A percentile compares a stretch with the other conserved stretches of the same genome.
These are phyloP conservation scores for Exophiala bonariae DNA, from an alignment of 2,329 filamentous ascomycete genomes.

Conservation along the genomic window DNA sequence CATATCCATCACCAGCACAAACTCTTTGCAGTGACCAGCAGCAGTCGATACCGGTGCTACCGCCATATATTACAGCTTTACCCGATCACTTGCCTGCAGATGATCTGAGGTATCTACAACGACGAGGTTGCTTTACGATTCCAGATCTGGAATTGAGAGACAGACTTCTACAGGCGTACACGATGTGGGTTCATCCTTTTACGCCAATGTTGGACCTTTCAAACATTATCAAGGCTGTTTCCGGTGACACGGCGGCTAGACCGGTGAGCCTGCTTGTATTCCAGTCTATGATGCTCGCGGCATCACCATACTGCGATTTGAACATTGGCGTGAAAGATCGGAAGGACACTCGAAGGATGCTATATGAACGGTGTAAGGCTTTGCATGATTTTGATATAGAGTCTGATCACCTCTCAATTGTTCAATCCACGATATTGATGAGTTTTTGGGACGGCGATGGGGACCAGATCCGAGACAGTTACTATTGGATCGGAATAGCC, in stretches of 20 bases:
- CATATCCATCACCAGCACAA: slow-evolving; percentile 42
- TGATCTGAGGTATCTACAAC: slow-evolving; percentile 77
- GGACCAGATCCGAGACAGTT: slow-evolving; percentile 95
- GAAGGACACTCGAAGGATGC: slow-evolving; percentile 79
- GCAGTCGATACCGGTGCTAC: slow-evolving; percentile 51
- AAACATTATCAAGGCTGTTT: slow-evolving; percentile 59
- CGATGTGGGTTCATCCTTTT: slow-evolving; percentile 88
- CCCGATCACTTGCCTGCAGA: slow-evolving; percentile 74
- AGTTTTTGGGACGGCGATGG: slow-evolving; percentile 98
- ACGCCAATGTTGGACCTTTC: slow-evolving; percentile 80
- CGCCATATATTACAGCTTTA: slow-evolving; percentile 75
- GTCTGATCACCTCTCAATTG: slow-evolving; percentile 79
- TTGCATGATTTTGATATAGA: slow-evolving; percentile 97
- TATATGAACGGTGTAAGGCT: slow-evolving; percentile 79
- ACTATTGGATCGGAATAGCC: slow-evolving; percentile 98
- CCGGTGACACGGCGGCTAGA: slow-evolving; percentile 65
- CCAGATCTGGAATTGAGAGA: slow-evolving; percentile 70
- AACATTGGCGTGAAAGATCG: slow-evolving; percentile 74
- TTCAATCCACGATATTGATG: slow-evolving; percentile 86
- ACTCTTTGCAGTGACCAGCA: slow-evolving; percentile 49
- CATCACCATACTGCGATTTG: slow-evolving; percentile 81
- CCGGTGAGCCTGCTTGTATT: slow-evolving; percentile 84
- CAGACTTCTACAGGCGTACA: slow-evolving; percentile 76
- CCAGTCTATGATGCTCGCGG: slow-evolving; percentile 92
- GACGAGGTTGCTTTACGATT: slow-evolving; percentile 80